These are phyloP conservation scores for Yarrowia alimentaria DNA, from an alignment of 805 yeast species.

Conservation along the genomic window DNA sequence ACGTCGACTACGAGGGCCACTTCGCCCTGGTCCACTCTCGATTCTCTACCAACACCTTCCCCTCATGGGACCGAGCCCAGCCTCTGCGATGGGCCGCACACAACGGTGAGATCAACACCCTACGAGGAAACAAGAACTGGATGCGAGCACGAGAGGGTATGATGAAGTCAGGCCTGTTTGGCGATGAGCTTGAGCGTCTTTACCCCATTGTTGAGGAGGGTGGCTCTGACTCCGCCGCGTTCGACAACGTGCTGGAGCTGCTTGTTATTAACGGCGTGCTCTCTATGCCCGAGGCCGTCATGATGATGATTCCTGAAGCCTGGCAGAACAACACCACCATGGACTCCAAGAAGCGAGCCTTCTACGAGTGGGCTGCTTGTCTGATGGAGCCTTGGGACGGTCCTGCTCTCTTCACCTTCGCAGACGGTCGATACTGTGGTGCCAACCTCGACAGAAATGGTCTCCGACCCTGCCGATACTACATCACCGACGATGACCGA, in stretches of 20 bases:
- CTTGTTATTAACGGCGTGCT: conserved; percentile 88
- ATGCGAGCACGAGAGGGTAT: conserved; percentile 99
- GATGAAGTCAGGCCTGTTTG: conserved; percentile 81
- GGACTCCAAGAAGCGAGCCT: conserved; percentile 90
- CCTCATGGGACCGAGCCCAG: conserved; percentile 99
- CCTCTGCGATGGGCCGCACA: conserved; percentile 97
- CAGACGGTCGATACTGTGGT: conserved; percentile 97
- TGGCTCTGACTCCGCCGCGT: conserved; percentile 97
- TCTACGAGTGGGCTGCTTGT: conserved; percentile 99
- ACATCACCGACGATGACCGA: conserved; percentile 89
- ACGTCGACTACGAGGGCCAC: conserved; percentile 90
- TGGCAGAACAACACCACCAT: conserved; percentile 86
- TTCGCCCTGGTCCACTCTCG: conserved; percentile 96
- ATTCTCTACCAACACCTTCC: conserved; percentile 97
- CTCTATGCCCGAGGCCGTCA: conserved; percentile 93
- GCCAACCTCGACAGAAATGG: conserved; percentile 98
- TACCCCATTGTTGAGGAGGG: conserved; percentile 98
- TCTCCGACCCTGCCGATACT: conserved; percentile 96
- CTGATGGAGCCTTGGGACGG: conserved; percentile 99
- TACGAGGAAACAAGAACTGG: conserved; percentile 98
- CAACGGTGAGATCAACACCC: conserved; percentile 96
- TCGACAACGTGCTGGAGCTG: conserved; percentile 91
- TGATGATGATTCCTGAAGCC: conserved; percentile 96
- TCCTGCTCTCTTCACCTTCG: conserved; percentile 93
- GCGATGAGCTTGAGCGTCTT: conserved; percentile 84